Evolutionary conservation across 2,329 filamentous ascomycete species (phyloP), one percentile per base, ranked within the genome.

Genomic region (Sporothrix mexicana): DNA sequence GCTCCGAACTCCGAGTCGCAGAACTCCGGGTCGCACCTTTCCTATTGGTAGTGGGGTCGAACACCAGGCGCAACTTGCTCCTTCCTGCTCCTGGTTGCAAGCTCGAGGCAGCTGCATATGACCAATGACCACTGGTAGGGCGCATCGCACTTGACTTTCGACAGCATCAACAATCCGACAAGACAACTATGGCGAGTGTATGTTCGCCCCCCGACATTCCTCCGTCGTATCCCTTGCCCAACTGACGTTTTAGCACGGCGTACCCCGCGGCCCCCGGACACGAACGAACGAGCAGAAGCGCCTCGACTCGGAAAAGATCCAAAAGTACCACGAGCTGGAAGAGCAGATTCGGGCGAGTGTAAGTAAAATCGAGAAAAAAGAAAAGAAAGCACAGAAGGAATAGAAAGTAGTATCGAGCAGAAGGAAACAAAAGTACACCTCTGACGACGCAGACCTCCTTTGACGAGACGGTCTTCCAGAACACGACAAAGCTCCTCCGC

Each of bases 271-370:
- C 74, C 85, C 87, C 75, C 85, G 86, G 77, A 84, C 83, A 78
- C 87, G 88, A 77, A 92, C 92, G 77, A 90, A 92, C 77, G 89
- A 93, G 79, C 89, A 92, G 79, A 88, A 88, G 73, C 86, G 89
- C 76, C 88, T 90, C 80, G 93, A 97, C 81, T 85, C 90, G 72
- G 88, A 89, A 77, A 92, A 92, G 81, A 97, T 98, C 78, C 83
- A 86, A 73, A 88, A 90, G 75, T 97, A 97, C 82, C 90, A 89
- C 76, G 83, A 87, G 12, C 84, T 97, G 59, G 93, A 95, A 75
- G 84, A 87, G 70, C 82, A 89, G 71, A 88, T 97, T 51, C 88
- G 89, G 71, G 79, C 84, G n/a, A 90, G 91, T 83, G 92, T 93
- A 79, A 43, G 78, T 69, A 0, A 47, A 47, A 17, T 10, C 7